A percentile compares a stretch with the other conserved stretches of the same genome.
Evolutionary conservation across 2,329 filamentous ascomycete genomes (phyloP).

Genomic region (Penicillium sp.): DNA sequence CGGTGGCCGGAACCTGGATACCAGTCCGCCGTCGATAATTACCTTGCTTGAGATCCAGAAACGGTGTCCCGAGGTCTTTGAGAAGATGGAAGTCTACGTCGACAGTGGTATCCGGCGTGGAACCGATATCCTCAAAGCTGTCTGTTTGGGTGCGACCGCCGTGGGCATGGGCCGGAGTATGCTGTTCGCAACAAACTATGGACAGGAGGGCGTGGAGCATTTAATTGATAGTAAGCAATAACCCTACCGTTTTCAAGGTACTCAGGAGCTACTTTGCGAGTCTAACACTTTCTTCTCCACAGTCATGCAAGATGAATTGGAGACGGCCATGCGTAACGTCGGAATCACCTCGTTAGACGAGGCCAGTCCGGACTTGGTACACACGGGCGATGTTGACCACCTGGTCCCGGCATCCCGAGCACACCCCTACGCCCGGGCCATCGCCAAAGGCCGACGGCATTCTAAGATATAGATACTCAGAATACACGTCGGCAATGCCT

Average conservation of each 20-base stretch:
- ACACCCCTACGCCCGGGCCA: conserved; percentile 49
- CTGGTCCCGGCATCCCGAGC: conserved; percentile 47
- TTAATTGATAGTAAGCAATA: conserved; percentile 57
- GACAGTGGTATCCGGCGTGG: conserved; percentile 60
- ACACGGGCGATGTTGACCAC: conserved; percentile 56
- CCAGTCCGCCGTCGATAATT: conserved; percentile 54
- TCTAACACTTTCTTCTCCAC: conserved; percentile 8
- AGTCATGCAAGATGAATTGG: conserved; percentile 54
- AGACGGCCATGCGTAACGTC: conserved; percentile 53
- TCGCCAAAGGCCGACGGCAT: conserved; percentile 34
- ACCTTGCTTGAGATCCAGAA: conserved; percentile 58
- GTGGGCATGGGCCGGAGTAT: conserved; percentile 59
- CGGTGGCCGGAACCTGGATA: conserved; percentile 61
- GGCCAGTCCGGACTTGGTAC: conserved; percentile 49
- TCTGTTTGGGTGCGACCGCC: conserved; percentile 58
- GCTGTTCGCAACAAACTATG: conserved; percentile 58
- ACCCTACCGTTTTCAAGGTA: background rate
- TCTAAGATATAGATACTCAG: conserved; percentile 35
- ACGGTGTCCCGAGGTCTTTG: conserved; percentile 55
- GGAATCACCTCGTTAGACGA: conserved; percentile 52
- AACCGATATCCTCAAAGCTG: conserved; percentile 59
- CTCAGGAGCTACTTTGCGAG: background rate
- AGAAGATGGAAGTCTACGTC: conserved; percentile 56
- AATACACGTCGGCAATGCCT: background rate
- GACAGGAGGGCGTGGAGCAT: conserved; percentile 59